Base-by-base conservation (phyloP, 2,329 filamentous ascomycete species). In the Seiridium cupressi region DNA sequence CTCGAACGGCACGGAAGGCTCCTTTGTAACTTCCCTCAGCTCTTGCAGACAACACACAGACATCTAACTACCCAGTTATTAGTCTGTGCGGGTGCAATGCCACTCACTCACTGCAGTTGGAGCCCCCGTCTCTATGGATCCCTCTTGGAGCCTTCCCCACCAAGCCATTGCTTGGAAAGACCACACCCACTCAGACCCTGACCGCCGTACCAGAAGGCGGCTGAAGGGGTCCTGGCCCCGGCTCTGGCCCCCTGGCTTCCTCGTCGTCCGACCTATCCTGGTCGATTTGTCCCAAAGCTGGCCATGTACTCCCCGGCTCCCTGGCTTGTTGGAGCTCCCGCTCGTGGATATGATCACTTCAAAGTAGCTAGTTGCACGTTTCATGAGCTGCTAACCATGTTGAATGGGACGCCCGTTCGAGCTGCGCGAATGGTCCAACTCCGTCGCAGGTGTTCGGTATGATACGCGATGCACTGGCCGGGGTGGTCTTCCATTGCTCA, bases 391-490 rank as follows among this genome's bases (percentile, higher is more conserved):
- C 57, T 63, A 64, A 53, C 64, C 63, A 64, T 62, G 51, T 57
- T 61, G 57, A 26, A 47, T 62, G 60, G 51, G 49, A 18, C 31
- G 18, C 49, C 49, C 55, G 31, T 61, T 48, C 40, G 61, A 61
- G 61, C 59, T 62, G 60, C 59, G 63, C 61, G 61, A 60, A 58
- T 63, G 63, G 62, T 65, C 67, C 66, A 65, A 66, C 66, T 63
- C 62, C 64, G 66, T 73, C 67, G 69, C 68, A 70, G 65, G 60
- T 69, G 62, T 66, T 64, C 63, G 67, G 66, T 64, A 65, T 65
- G 72, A 72, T 67, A 69, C 66, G 66, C 65, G 64, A 70, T 72
- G 68, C 67, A 68, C 61, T 70, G 65, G 66, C 67, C 66, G 66
- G 64, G 67, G 18, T 26, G 18, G 62, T 68, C 62, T 63, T 64